These are phyloP conservation scores for Apiospora pterosperma DNA, from an alignment of 2,329 filamentous ascomycete species.

Conservation along the genomic window DNA sequence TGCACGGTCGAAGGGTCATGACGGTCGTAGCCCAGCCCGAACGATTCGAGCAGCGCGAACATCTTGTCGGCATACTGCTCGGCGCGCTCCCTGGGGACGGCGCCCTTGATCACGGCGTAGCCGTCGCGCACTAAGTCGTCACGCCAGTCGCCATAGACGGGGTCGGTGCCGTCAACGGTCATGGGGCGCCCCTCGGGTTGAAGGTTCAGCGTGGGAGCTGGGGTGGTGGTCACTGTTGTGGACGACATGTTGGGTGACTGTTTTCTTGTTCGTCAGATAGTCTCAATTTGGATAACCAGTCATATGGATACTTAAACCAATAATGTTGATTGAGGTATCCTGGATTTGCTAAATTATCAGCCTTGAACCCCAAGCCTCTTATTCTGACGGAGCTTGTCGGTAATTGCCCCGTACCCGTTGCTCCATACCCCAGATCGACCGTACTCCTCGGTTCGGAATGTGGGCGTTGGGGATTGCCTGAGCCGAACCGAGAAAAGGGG, in stretches of 20 bases:
- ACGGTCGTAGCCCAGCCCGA: conserved; percentile 23
- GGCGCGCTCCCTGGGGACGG: conserved; percentile 15
- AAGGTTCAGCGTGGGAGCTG: not conserved
- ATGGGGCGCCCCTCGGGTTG: not conserved
- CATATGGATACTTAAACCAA: not conserved
- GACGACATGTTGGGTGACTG: not conserved
- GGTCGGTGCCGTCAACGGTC: conserved; percentile 2
- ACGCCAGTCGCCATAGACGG: conserved; percentile 16
- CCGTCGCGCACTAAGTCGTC: conserved; percentile 23
- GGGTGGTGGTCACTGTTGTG: not conserved
- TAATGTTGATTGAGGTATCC: not conserved
- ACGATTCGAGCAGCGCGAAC: conserved; percentile 13
- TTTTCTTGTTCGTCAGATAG: not conserved
- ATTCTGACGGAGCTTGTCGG: not conserved
- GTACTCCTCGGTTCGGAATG: not conserved
- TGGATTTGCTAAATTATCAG: not conserved
- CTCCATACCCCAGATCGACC: not conserved
- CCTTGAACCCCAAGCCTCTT: not conserved
- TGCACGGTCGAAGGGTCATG: conserved; percentile 34
- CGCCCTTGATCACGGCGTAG: conserved; percentile 24
- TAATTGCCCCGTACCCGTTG: not conserved
- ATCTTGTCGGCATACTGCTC: conserved; percentile 15
- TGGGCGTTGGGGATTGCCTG: not conserved
- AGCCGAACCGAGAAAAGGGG: not conserved
- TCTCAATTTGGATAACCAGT: not conserved